Percentiles rank a stretch among this genome's conserved stretches.
Conservation (phyloP, 805 yeast species). For the Teunomyces barrocoloradensis region DNA sequence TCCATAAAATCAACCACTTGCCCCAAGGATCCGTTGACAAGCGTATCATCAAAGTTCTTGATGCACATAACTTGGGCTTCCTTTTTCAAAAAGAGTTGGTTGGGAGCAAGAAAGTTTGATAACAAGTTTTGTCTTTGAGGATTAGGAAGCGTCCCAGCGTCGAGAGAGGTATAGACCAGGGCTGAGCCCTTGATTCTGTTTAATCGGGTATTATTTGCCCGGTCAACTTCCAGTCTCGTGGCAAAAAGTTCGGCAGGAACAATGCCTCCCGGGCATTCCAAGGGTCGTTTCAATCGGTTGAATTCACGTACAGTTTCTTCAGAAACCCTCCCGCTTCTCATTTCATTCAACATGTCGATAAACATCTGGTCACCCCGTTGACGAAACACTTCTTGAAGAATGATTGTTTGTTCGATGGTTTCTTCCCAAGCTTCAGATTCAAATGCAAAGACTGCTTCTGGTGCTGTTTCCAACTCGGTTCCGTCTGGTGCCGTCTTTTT, state of each 20-base stretch:
- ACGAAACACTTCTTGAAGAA: conserved; percentile 65
- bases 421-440: conserved; percentile 62
- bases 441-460: conserved; percentile 54
- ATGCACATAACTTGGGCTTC: conserved; percentile 85
- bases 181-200: conserved; percentile 42
- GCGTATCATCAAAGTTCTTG: conserved; percentile 66
- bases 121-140: conserved; percentile 45
- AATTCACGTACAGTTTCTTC: conserved; percentile 50
- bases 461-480: conserved; percentile 15
- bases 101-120: conserved; percentile 62
- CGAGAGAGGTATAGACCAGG: conserved; percentile 47
- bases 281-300: conserved; percentile 47
- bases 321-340: conserved; percentile 62
- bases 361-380: conserved; percentile 72
- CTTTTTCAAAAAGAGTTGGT: conserved; percentile 52
- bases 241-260: conserved; percentile 75
- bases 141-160: conserved; percentile 51
- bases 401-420: conserved; percentile 55
- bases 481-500: conserved; percentile 29
- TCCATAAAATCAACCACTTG: conserved; percentile 57
- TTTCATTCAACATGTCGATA: conserved; percentile 71
- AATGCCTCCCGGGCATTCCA: conserved; percentile 54
- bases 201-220: conserved; percentile 56
- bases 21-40: conserved; percentile 79
- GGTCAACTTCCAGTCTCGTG: conserved; percentile 68